A percentile compares a stretch with the other conserved stretches of the same genome.
Evolutionary conservation across 1,284 basidiomycete genomes (phyloP).

Genomic region (Takashimella koratensis): DNA sequence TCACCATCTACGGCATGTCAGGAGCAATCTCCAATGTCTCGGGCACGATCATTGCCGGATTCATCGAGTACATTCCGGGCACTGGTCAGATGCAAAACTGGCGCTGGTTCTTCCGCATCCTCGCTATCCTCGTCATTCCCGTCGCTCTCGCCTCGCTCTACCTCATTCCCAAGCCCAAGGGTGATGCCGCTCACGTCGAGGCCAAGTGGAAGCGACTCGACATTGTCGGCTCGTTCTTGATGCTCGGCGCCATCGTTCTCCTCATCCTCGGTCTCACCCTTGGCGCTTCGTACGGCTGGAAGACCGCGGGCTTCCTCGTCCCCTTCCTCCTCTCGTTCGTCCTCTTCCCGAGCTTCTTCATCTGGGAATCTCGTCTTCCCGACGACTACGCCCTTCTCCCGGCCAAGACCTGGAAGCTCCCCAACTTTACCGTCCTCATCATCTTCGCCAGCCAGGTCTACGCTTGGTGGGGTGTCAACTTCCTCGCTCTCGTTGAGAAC

Average conservation of each 20-base stretch:
- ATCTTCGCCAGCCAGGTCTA: slow-evolving; percentile 35
- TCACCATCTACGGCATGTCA: slow-evolving; percentile 34
- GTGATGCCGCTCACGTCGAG: slow-evolving; percentile 13
- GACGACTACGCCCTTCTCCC: slow-evolving; percentile 39
- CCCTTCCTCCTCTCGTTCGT: slow-evolving; percentile 19
- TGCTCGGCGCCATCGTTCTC: slow-evolving; percentile 19
- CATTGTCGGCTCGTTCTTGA: slow-evolving; percentile 12
- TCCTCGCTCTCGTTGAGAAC: slow-evolving; percentile 20
- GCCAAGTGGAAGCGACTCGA: slow-evolving; percentile 17
- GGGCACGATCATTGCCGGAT: slow-evolving; percentile 29
- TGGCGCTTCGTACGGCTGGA: slow-evolving; percentile 26
- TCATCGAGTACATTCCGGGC: slow-evolving; percentile 37
- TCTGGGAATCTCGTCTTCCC: slow-evolving; percentile 32
- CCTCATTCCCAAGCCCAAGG: slow-evolving; percentile 8
- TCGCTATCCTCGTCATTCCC: slow-evolving; percentile 40
- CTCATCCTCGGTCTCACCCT: slow-evolving; percentile 31
- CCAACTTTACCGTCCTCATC: slow-evolving; percentile 41
- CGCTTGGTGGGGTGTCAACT: slow-evolving; percentile 36
- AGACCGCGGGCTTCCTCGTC: slow-evolving; percentile 19
- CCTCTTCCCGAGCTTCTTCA: slow-evolving; percentile 23
- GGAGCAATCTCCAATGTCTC: slow-evolving; percentile 31
- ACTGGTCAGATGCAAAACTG: slow-evolving; percentile 35
- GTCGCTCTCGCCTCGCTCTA: slow-evolving; percentile 1
- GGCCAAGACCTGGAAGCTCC: slow-evolving; percentile 36
- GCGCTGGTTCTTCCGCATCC: slow-evolving; percentile 45